Conservation (phyloP, 2,329 filamentous ascomycete species). For the Chalaropsis ovoidea region DNA sequence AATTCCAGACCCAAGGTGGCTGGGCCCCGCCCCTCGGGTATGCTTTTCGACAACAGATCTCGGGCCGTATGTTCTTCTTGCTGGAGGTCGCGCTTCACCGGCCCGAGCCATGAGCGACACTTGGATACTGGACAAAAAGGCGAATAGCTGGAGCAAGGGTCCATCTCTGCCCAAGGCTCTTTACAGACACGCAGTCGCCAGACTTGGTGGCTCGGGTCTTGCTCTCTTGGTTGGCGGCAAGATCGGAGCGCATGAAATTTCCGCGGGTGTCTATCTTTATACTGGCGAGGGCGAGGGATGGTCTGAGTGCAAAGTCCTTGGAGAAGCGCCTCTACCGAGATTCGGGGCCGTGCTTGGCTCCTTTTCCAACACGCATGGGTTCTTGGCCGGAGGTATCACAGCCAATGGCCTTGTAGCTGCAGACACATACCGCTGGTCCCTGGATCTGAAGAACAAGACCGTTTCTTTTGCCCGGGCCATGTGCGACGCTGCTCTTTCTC, state of each 20-base stretch:
- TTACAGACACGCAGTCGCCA: slow-evolving; percentile 62
- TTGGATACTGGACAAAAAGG: slow-evolving; percentile 56
- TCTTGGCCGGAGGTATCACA: slow-evolving; percentile 63
- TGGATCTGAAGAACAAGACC: slow-evolving; percentile 29
- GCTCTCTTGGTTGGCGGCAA: slow-evolving; percentile 56
- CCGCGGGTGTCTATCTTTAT: slow-evolving; percentile 46
- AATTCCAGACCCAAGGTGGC: slow-evolving; percentile 2
- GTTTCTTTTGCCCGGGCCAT: neutral
- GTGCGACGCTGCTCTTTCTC: slow-evolving; percentile 6
- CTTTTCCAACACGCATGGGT: slow-evolving; percentile 37
- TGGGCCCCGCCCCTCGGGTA: slow-evolving; percentile 45
- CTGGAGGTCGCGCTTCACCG: slow-evolving; percentile 72
- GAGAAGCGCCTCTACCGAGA: slow-evolving; percentile 31
- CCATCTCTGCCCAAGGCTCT: slow-evolving; percentile 58
- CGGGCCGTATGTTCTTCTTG: slow-evolving; percentile 49
- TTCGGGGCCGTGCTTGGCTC: slow-evolving; percentile 36
- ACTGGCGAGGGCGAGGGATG: slow-evolving; percentile 38
- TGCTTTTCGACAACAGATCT: slow-evolving; percentile 68
- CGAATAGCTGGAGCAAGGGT: slow-evolving; percentile 50
- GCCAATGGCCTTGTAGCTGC: slow-evolving; percentile 51
- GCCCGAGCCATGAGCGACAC: slow-evolving; percentile 58
- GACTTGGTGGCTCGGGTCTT: slow-evolving; percentile 40
- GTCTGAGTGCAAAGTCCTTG: slow-evolving; percentile 36
- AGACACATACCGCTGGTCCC: slow-evolving; percentile 55
- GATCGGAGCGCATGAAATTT: slow-evolving; percentile 39